These are phyloP conservation scores for Suillus variegatus DNA, from an alignment of 768 basidiomycete species.

Conservation along the genomic window DNA sequence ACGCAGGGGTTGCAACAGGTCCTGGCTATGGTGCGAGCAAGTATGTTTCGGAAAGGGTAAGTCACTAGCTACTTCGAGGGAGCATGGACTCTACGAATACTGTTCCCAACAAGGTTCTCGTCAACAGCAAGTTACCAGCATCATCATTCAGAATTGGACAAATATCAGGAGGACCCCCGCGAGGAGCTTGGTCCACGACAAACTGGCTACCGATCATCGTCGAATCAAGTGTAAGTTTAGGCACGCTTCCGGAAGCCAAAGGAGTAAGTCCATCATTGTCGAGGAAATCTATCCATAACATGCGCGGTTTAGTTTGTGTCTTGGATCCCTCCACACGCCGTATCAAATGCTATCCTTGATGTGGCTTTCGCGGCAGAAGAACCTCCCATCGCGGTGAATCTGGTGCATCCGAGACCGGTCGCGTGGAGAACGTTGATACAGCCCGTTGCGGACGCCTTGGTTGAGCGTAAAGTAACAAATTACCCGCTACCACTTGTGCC, in stretches of 20 bases:
- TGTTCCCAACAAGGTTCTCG: slow-evolving; percentile 32
- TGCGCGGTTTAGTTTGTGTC: slow-evolving; percentile 13
- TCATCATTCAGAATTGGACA: slow-evolving; percentile 49
- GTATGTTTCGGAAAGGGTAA: slow-evolving; percentile 41
- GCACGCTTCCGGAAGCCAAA: slow-evolving; percentile 23
- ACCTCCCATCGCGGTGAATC: slow-evolving; percentile 19
- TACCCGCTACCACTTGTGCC: slow-evolving; percentile 27
- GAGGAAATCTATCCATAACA: background rate
- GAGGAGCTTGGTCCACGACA: slow-evolving; percentile 44
- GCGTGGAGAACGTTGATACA: slow-evolving; percentile 19
- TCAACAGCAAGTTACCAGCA: slow-evolving; percentile 36
- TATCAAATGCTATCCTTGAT: slow-evolving; percentile 22
- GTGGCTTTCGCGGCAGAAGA: slow-evolving; percentile 15
- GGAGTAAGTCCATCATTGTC: slow-evolving; percentile 20
- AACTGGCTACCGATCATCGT: slow-evolving; percentile 52
- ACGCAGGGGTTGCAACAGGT: slow-evolving; percentile 37
- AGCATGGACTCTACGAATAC: background rate
- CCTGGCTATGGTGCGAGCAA: slow-evolving; percentile 50
- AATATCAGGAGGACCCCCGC: slow-evolving; percentile 38
- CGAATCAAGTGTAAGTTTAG: slow-evolving; percentile 32
- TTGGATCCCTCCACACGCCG: slow-evolving; percentile 22
- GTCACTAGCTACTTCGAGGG: slow-evolving; percentile 7
- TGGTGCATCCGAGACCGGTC: slow-evolving; percentile 27
- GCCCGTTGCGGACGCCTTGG: slow-evolving; percentile 13
- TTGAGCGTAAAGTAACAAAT: slow-evolving; percentile 5